A percentile compares a stretch with the other conserved stretches of the same genome.
These are phyloP conservation scores for Turritis glabra DNA, from an alignment of 345 rosid species.

Conservation along the genomic window DNA sequence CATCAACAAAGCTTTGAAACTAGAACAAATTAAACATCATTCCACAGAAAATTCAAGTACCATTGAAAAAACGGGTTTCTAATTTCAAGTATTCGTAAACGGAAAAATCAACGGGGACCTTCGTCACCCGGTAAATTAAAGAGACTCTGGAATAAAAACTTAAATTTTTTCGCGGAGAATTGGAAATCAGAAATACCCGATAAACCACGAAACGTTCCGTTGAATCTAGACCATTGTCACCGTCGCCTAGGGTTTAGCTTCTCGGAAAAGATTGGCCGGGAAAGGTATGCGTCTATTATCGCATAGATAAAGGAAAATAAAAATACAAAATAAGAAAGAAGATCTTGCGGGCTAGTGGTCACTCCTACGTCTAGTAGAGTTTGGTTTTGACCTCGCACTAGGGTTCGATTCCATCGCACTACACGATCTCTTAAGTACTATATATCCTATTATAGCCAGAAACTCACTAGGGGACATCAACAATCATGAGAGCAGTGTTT, in stretches of 20 bases:
- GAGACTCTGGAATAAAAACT: not conserved
- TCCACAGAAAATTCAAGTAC: not conserved
- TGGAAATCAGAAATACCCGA: not conserved
- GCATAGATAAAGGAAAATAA: not conserved
- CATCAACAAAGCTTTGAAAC: not conserved
- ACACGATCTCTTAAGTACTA: not conserved
- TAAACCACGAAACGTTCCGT: not conserved
- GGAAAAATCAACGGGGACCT: not conserved
- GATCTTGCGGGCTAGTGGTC: constrained; percentile 31
- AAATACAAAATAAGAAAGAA: rapidly evolving
- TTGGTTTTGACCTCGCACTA: not conserved
- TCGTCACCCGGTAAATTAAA: not conserved
- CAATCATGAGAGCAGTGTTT: too few relatives aligned
- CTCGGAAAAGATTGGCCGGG: constrained; percentile 11
- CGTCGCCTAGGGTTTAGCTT: constrained; percentile 19
- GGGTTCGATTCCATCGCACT: not conserved
- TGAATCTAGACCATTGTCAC: constrained; percentile 12
- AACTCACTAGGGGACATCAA: too few relatives aligned
- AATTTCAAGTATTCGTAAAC: not conserved
- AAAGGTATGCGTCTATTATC: not conserved
- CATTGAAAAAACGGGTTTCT: not conserved
- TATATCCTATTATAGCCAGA: too few relatives aligned
- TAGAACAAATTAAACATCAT: not conserved
- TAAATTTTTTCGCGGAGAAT: not conserved
- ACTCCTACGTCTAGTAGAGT: rapidly evolving